Base-by-base conservation (phyloP, 768 basidiomycete species). In the Lanmaoa pseudosensibilis region DNA sequence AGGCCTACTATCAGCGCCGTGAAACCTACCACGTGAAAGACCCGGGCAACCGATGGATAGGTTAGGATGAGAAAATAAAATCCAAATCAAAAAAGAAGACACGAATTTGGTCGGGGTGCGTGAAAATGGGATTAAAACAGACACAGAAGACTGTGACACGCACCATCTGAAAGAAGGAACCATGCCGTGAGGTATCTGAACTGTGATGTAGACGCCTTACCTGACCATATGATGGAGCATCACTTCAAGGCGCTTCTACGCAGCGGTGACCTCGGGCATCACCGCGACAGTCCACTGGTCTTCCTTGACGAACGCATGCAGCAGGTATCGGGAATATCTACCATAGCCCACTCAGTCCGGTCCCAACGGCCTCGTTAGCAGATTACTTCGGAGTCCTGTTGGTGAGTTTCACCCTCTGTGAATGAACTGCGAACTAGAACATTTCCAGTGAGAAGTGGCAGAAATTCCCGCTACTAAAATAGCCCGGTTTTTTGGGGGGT, bases 151-250 rank as follows among this genome's bases (percentile, higher is more conserved):
- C n/a, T 46, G 12, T 19, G 9, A 25, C 27, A 71, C 82, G 43
- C 50, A 90, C 93, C 92, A 65, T 98, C 95, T 1, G 90, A 92
- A 23, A 98, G 82, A 15, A 98, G 79, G 70, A 97, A 95, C 94
- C 95, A 98, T 0, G 95, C 93, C 6, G 86, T 82, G 41, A 98
- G 85, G 64, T 92, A 98, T 61, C 81, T 27, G 5, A 4, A 27
- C 27, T 93, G 65, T 93, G 87, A 30, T 81, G 80, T 18, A 98
- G 77, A 51, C 81, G 81, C 69, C 80, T 81, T 38, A 95, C 84
- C 66, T 96, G 73, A 74, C 78, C 83, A 86, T n/a, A n/a, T n/a
- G n/a, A n/a, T n/a, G n/a, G n/a, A n/a, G n/a, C n/a, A n/a, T n/a
- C n/a, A n/a, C n/a, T n/a, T n/a, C n/a, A n/a, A n/a, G n/a, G n/a